Evolutionary conservation across 176 grass and related monocot species (phyloP), one percentile per base, ranked within the genome.

Genomic region (Poa annua): DNA sequence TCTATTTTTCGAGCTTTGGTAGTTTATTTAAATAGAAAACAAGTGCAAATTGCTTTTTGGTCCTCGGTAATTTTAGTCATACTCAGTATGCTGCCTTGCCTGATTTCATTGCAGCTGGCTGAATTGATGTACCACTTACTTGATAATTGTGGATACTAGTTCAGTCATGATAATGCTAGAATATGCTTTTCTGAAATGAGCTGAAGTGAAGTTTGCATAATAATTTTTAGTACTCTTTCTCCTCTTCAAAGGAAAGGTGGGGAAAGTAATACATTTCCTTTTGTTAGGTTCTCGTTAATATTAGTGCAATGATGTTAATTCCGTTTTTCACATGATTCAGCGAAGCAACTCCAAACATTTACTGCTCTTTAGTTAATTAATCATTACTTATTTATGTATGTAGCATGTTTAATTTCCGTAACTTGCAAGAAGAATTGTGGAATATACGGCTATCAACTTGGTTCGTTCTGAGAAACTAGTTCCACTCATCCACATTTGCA

Each of bases 211-310:
- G 21, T 71, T 47, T 3, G 1, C 3, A 49, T 3, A 17, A 29
- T 49, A 29, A 49, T 73, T 14, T 49, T 49, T 14, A 17, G 22
- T 49, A 41, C 70, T 42, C 0, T 64, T 32, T 64, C 25, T 64
- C 59, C 24, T 26, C 70, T 73, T 32, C 47, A 49, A 49, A 32
- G 24, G 19, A 72, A 25, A 72, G 70, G 1, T 29, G 38, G 13
- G 8, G 8, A 49, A 25, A 8, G 50, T 17, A 29, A 19, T 50
- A 1, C 15, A 73, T 26, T 17, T 11, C 7, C 0, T 50, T 3
- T 14, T 29, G 44, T 71, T 73, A 50, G 21, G 7, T 49, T 73
- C 22, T 73, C 3, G 70, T 49, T 50, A 49, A 72, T 72, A 72
- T 26, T 13, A 1, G 1, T 50, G 13, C 22, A 16, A 17, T 9